Evolutionary conservation across 2,329 filamentous ascomycete genomes (phyloP), one percentile per base, ranked within the genome.

Genomic region (Clonostachys solani): DNA sequence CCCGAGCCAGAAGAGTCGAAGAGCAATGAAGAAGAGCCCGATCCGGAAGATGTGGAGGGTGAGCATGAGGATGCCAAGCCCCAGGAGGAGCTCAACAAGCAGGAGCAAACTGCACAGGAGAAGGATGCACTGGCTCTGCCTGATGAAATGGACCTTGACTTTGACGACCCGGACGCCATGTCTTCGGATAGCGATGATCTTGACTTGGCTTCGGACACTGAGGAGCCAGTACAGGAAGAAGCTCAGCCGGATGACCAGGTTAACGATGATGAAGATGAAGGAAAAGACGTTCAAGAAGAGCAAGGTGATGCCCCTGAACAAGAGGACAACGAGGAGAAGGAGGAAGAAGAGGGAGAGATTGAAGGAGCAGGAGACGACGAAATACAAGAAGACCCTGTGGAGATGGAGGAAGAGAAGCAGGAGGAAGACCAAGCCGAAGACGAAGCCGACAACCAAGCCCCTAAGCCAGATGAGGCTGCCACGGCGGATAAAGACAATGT

Each of bases 101-200:
- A 84, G 56, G 81, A 92, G 50, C 86, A 90, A 45, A 86, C 92
- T 57, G 81, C 89, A 3, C 81, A 92, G 55, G 86, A 96, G 61
- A 85, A 90, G 56, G 84, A 95, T 50, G 84, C 86, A 3, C 73
- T 96, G 50, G 90, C 92, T 42, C 73, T 96, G 18, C 91, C 91
- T 0, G 91, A 96, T 40, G 89, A 96, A 53, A 86, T 96, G 75
- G 84, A 95, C 48, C 78, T 96, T 63, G 83, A 92, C 53, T 77
- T 94, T 47, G 86, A 92, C 53, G 86, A 88, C 29, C 78, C 81
- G 33, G 73, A 80, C 29, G 74, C 77, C 16, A 78, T 79, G 5
- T 71, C 69, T 6, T 74, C 72, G 12, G 78, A 75, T 13, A 75
- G 75, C 36, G 80, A 84, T 51, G 74, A 78, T 16, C 61, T 86